A percentile compares a stretch with the other conserved stretches of the same genome.
These are phyloP conservation scores for Oryza nivara DNA, from an alignment of 176 grass and related monocot species.

Conservation along the genomic window DNA sequence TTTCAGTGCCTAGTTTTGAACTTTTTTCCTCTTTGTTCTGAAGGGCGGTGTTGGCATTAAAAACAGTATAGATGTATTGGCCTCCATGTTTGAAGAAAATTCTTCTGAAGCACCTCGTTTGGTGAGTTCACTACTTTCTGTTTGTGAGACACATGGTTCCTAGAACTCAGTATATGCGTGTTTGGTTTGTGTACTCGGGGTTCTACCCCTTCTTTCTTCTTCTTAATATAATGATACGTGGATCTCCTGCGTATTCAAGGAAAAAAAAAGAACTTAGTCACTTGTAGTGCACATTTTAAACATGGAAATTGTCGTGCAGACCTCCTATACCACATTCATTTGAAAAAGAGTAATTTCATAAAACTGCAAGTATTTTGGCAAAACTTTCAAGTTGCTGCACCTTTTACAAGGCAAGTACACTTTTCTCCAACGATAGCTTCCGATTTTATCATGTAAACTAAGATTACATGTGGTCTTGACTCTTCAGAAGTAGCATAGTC, in stretches of 20 bases:
- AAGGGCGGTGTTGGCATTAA: slow-evolving; percentile 88
- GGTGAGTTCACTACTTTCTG: slow-evolving; percentile 54
- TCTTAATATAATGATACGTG: no score
- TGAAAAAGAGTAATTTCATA: not conserved
- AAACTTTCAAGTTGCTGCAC: not conserved
- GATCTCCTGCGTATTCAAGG: no score
- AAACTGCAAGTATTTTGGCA: not conserved
- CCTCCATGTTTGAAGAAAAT: slow-evolving; percentile 64
- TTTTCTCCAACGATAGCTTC: not conserved
- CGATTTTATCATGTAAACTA: not conserved
- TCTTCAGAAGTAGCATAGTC: not conserved
- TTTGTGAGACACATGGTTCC: no score
- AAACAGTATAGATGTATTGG: slow-evolving; percentile 80
- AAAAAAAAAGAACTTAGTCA: not conserved
- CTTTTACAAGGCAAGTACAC: not conserved
- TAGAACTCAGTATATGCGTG: no score
- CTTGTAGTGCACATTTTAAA: not conserved
- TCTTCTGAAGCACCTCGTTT: slow-evolving; percentile 64
- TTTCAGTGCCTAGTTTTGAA: slow-evolving; percentile 21
- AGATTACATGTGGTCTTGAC: not conserved
- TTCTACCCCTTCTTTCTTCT: no score
- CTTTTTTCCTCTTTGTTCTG: slow-evolving; percentile 39
- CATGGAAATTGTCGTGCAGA: slow-evolving; percentile 24
- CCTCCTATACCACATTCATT: slow-evolving; percentile 12
- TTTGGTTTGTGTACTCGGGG: no score